Conservation (phyloP, 2,329 filamentous ascomycete genomes). For the Colletotrichum neosansevieriae region DNA sequence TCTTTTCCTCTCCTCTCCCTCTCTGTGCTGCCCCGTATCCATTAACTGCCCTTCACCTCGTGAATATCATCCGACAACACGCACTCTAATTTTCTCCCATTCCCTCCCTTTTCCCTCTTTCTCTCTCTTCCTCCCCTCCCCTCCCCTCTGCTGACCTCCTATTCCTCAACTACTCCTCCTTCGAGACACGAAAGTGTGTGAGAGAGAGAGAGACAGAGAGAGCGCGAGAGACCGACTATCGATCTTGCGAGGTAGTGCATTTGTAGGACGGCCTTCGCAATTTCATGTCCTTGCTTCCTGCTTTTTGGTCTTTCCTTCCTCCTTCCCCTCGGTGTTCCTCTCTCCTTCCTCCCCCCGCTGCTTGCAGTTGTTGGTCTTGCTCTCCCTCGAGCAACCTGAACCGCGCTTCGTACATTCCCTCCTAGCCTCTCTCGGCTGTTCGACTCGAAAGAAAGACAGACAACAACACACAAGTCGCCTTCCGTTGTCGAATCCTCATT, state of each 20-base stretch:
- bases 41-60: conserved; percentile 34
- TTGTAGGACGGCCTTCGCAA: conserved; percentile 28
- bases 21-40: conserved; percentile 29
- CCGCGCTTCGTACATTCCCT: conserved; percentile 23
- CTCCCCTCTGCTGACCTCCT: conserved; percentile 43
- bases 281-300: conserved; percentile 28
- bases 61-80: conserved; percentile 41
- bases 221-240: conserved; percentile 25
- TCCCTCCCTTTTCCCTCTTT: conserved; percentile 33
- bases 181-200: conserved; percentile 14
- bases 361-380: conserved; percentile 33
- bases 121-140: conserved; percentile 23
- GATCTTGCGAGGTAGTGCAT: conserved; percentile 23
- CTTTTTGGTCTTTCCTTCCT: conserved; percentile 18
- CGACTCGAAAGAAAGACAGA: conserved; percentile 14
- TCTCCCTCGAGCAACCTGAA: conserved; percentile 31
- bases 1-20: conserved; percentile 16
- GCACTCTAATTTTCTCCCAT: conserved; percentile 40
- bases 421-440: too few relatives aligned
- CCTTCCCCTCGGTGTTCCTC: conserved; percentile 34
- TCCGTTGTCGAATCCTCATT: conserved; percentile 14
- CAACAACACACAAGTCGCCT: conserved; percentile 18
- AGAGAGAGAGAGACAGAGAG: conserved; percentile 6
- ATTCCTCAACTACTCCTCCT: conserved; percentile 27
- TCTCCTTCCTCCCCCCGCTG: conserved; percentile 21